Conservation (phyloP, 768 basidiomycete species). For the Mycena latifolia region DNA sequence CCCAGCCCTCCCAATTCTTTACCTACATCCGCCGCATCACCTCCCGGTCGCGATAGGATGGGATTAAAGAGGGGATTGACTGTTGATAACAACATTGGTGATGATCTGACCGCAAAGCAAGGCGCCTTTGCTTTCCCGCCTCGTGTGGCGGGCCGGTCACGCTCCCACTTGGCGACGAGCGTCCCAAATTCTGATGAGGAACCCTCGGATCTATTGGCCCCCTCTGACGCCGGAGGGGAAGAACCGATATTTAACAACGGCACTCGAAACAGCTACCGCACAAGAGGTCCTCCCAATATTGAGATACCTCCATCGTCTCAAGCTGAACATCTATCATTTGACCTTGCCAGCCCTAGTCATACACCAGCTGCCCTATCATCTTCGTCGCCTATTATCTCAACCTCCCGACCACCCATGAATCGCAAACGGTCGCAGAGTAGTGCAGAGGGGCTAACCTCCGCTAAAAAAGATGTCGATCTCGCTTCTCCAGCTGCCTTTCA, state of each 20-base stretch:
- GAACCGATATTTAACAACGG: slow-evolving; percentile 13
- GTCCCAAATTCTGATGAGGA: slow-evolving; percentile 46
- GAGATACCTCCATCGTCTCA: slow-evolving; percentile 48
- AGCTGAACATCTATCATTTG: slow-evolving; percentile 29
- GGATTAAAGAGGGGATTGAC: slow-evolving; percentile 45
- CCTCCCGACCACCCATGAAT: slow-evolving; percentile 46
- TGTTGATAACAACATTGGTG: slow-evolving; percentile 47
- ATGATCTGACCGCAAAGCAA: slow-evolving; percentile 60
- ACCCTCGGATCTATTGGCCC: slow-evolving; percentile 12
- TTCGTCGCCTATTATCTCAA: slow-evolving; percentile 36
- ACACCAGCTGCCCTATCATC: slow-evolving; percentile 35
- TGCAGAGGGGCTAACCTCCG: slow-evolving; percentile 42
- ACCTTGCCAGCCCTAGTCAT: slow-evolving; percentile 36
- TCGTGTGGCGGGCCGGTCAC: slow-evolving; percentile 46
- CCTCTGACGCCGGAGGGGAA: slow-evolving; percentile 9
- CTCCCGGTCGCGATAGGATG: slow-evolving; percentile 50
- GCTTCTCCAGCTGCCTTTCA: slow-evolving; percentile 57
- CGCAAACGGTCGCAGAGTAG: slow-evolving; percentile 60
- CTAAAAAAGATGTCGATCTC: slow-evolving; percentile 43
- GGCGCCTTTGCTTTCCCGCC: slow-evolving; percentile 71
- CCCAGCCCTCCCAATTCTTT: slow-evolving; percentile 40
- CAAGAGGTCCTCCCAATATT: slow-evolving; percentile 50
- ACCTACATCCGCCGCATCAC: slow-evolving; percentile 45
- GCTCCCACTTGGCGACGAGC: slow-evolving; percentile 46
- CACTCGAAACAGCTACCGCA: slow-evolving; percentile 31